phyloP scores from a whole-genome alignment of 352 stramenopile genomes.

The Phytopythium cucurbitacearum region DNA sequence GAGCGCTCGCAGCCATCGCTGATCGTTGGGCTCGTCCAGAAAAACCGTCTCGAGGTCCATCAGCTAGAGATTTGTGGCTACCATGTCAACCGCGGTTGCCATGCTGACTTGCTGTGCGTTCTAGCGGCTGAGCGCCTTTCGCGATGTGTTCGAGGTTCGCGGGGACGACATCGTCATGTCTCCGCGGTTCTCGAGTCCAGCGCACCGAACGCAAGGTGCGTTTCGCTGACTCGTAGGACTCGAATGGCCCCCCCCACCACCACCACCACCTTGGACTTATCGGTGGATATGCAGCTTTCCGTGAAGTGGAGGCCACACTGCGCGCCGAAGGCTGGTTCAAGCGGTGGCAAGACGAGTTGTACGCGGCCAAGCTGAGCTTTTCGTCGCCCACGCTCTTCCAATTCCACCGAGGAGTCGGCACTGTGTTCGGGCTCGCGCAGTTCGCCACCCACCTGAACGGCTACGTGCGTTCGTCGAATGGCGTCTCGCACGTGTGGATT shows the following conservation, averaged over 20 bases:
- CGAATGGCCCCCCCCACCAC: too few relatives aligned
- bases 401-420: slow-evolving; percentile 59
- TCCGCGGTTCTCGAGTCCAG: slow-evolving; percentile 21
- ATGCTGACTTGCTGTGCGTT: background rate
- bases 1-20: slow-evolving; percentile 13
- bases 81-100: too few relatives aligned
- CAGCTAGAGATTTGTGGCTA: background rate
- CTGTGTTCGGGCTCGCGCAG: slow-evolving; percentile 57
- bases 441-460: slow-evolving; percentile 73
- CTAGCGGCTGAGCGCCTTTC: slow-evolving; percentile 30
- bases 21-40: slow-evolving; percentile 32
- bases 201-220: too few relatives aligned
- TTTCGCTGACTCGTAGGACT: background rate
- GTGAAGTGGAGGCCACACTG: slow-evolving; percentile 32
- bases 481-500: slow-evolving; percentile 56
- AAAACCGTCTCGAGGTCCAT: slow-evolving; percentile 24
- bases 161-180: slow-evolving; percentile 27
- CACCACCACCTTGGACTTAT: background rate
- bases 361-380: slow-evolving; percentile 46
- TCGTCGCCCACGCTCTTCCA: slow-evolving; percentile 44
- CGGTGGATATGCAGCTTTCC: slow-evolving; percentile 25
- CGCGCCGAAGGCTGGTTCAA: slow-evolving; percentile 41
- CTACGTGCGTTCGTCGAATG: slow-evolving; percentile 30
- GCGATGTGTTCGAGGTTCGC: slow-evolving; percentile 24
- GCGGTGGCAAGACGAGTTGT: slow-evolving; percentile 60